phyloP scores from a whole-genome alignment of 169 alveolate species.

The Eimeria necatrix region DNA sequence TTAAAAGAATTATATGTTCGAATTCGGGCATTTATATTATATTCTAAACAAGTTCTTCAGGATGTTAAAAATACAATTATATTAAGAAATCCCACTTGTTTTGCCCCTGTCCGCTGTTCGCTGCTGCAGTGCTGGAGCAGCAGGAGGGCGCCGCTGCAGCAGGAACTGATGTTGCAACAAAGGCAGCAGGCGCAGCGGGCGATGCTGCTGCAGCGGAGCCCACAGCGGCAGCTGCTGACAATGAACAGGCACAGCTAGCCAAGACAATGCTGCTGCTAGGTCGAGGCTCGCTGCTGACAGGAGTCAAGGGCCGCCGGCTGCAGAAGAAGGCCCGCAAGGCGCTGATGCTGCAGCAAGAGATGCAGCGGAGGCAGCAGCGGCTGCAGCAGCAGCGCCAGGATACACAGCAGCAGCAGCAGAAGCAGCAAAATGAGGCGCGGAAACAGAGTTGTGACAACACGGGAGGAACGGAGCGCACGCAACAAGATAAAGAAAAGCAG shows the following conservation, averaged over 20 bases:
- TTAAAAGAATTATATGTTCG: too few relatives aligned
- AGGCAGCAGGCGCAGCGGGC: background rate
- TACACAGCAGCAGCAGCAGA: slow-evolving; percentile 25
- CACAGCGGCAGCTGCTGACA: slow-evolving; percentile 17
- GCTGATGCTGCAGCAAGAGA: slow-evolving; percentile 46
- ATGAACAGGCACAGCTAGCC: slow-evolving; percentile 51
- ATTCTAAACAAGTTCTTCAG: too few relatives aligned
- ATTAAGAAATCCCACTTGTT: too few relatives aligned
- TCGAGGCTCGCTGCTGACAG: slow-evolving; percentile 39
- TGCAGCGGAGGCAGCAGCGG: slow-evolving; percentile 57
- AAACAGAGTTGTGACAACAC: background rate
- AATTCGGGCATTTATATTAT: too few relatives aligned
- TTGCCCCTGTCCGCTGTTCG: background rate
- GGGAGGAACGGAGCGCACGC: background rate
- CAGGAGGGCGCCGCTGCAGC: slow-evolving; percentile 8
- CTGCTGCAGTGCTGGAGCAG: slow-evolving; percentile 34
- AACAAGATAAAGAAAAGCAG: background rate
- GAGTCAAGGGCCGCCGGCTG: slow-evolving; percentile 64
- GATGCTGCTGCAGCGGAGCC: slow-evolving; percentile 17
- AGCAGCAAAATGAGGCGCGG: background rate
- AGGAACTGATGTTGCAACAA: background rate
- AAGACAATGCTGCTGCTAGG: slow-evolving; percentile 12
- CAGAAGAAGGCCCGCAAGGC: slow-evolving; percentile 57
- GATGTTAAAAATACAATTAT: too few relatives aligned
- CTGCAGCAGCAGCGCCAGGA: slow-evolving; percentile 54